Evolutionary conservation across 2,329 filamentous ascomycete genomes (phyloP), one percentile per base, ranked within the genome.

Genomic region (Aspergillus sergii): DNA sequence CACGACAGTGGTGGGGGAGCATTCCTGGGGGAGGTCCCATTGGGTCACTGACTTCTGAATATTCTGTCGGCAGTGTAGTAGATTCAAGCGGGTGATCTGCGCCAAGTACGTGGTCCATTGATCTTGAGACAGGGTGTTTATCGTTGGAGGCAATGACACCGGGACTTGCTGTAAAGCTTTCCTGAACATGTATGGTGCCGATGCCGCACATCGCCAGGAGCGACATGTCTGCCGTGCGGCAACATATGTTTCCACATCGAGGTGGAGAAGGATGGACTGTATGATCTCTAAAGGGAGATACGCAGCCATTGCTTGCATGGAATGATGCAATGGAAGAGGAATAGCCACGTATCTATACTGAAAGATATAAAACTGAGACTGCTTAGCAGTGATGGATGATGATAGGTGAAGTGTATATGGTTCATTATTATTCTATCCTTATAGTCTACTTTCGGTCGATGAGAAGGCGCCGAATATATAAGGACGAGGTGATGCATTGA

Each of bases 221-320:
- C 51, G 58, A 41, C 67, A 71, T 28, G 64, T 56, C 45, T 65
- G 60, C 11, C 67, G 67, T n/a, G 66, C 67, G 21, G 65, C 58
- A 41, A 60, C 46, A 57, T 66, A 71, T 1, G 65, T 63, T 53
- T 71, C 67, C 8, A 63, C 36, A 26, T 69, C 66, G 12, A 66
- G 48, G 46, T 63, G 55, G 34, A 63, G 59, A 10, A 70, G 65
- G 51, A 71, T 64, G 26, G 64, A 64, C 43, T 69, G 67, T 34
- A 70, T 59, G 39, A 71, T 61, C 56, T 71, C 69, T 34, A 59
- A 54, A 10, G 69, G 69, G 14, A 71, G 64, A 41, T 34, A 54
- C 23, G 56, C 39, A 30, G 61, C 53, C 65, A 64, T 64, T 16
- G 43, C 43, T 36, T 23, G 21, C 16, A 26, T 41, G 32, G 19